Percentiles rank a stretch among this genome's conserved stretches.
Conservation (phyloP, 768 basidiomycete genomes). For the Pleurotus platypus region DNA sequence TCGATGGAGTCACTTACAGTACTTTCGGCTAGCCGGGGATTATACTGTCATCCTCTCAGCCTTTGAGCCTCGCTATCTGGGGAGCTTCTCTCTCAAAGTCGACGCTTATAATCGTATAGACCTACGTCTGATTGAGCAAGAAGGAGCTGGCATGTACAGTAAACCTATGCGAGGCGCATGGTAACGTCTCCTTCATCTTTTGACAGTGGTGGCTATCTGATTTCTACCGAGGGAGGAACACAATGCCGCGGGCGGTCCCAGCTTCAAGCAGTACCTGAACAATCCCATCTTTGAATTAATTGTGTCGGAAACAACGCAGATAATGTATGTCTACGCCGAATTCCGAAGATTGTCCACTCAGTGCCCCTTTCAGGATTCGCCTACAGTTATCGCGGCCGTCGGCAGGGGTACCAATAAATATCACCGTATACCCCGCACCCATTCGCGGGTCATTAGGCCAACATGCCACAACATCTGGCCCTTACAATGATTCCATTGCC, state of each 20-base stretch:
- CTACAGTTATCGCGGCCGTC: slow-evolving; percentile 54
- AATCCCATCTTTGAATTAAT: slow-evolving; percentile 72
- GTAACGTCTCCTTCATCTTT: slow-evolving; percentile 34
- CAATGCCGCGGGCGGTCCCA: slow-evolving; percentile 69
- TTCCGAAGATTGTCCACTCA: background rate
- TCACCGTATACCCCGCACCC: slow-evolving; percentile 49
- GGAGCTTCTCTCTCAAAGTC: slow-evolving; percentile 60
- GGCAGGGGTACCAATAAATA: slow-evolving; percentile 48
- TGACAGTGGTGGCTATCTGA: background rate
- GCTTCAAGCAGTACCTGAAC: slow-evolving; percentile 54
- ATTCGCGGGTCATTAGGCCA: slow-evolving; percentile 26
- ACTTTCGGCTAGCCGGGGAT: slow-evolving; percentile 52
- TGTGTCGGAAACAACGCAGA: slow-evolving; percentile 45
- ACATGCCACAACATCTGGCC: slow-evolving; percentile 67
- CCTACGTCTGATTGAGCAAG: slow-evolving; percentile 65
- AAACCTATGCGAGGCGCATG: slow-evolving; percentile 70
- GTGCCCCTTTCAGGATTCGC: slow-evolving; percentile 48
- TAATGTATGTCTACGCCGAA: slow-evolving; percentile 43
- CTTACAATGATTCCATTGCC: slow-evolving; percentile 71
- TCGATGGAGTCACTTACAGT: background rate
- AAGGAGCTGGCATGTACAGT: slow-evolving; percentile 89
- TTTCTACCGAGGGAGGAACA: slow-evolving; percentile 35
- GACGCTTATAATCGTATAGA: slow-evolving; percentile 62
- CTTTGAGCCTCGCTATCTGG: slow-evolving; percentile 71
- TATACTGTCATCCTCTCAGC: slow-evolving; percentile 86